Percentiles rank a stretch among this genome's conserved stretches.
phyloP scores from a whole-genome alignment of 331 rosid genomes.

The Dryas integrifolia region DNA sequence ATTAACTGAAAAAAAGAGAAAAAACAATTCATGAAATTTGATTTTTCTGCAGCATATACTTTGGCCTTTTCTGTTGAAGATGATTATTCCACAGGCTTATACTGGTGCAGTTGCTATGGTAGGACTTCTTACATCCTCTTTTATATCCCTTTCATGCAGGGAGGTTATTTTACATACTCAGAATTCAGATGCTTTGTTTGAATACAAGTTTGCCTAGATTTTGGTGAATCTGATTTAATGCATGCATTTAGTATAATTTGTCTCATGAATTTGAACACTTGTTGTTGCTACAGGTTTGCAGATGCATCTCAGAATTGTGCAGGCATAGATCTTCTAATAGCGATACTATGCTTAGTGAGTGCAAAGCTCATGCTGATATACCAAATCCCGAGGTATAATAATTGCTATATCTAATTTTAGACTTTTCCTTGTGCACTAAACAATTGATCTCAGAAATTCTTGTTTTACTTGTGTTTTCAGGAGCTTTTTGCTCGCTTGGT shows the following conservation, averaged over 20 bases:
- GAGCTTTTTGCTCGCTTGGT: constrained; percentile 89
- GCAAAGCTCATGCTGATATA: constrained; percentile 73
- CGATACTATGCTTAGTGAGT: constrained; percentile 64
- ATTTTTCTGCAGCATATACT: constrained; percentile 72
- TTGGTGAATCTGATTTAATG: constrained; percentile 3
- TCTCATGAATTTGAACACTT: constrained; percentile 26
- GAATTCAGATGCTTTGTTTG: constrained; percentile 12
- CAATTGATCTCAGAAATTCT: constrained; percentile 5
- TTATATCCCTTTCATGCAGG: constrained; percentile 8
- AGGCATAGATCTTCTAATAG: constrained; percentile 62
- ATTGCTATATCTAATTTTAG: neutral
- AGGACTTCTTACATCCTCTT: constrained; percentile 24
- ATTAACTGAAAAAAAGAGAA: neutral
- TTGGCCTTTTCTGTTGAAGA: constrained; percentile 95
- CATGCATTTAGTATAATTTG: constrained; percentile 18
- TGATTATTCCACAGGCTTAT: constrained; percentile 76
- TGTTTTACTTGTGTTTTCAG: constrained; percentile 41
- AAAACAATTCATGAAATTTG: constrained; percentile 14
- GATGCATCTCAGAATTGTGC: constrained; percentile 90
- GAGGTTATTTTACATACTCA: constrained; percentile 16
- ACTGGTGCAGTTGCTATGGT: constrained; percentile 89
- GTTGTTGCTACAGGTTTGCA: constrained; percentile 72
- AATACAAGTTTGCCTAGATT: neutral
- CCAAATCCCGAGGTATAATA: constrained; percentile 74
- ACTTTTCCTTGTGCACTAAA: constrained; percentile 5